Evolutionary conservation across 805 yeast genomes (phyloP), one percentile per base, ranked within the genome.

Genomic region (Candida oleophila): DNA sequence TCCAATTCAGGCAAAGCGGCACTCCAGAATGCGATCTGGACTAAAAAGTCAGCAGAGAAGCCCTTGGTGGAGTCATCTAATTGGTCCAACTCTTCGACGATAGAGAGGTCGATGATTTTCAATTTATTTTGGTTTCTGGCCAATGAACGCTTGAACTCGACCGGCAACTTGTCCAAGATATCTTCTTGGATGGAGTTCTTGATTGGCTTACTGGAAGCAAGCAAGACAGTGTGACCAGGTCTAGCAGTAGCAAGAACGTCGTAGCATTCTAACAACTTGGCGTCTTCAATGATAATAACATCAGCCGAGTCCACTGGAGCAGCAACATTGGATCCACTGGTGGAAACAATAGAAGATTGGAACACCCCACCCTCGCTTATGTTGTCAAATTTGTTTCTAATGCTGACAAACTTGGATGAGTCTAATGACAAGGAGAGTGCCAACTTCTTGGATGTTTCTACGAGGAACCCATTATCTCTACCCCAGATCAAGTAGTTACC

Each of bases 1-100:
- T 77, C 77, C 39, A 82, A 73, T 35, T 76, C 76, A 14, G 89
- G 87, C 51, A 76, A 80, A 5, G 87, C 79, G 38, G 77, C 70
- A 49, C 77, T 77, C 96, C 96, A 89, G 73, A 89, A 85, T 0
- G 84, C 88, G 37, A 85, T 80, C 68, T 90, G 96, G 47, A 81
- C 69, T 42, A 89, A 89, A 63, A 90, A 84, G 34, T 82, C 77
- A 28, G 75, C 74, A 3, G 94, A 81, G 61, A 90, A 83, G 22
- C 95, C 95, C 55, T 81, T 77, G 36, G 94, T 83, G 46, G 83
- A 82, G 43, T 65, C 69, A 43, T 63, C 65, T 34, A 62, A 52
- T 15, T 65, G 62, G 50, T 81, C 85, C 55, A 82, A 76, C 46
- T 81, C 88, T 37, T 85, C 88, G 49, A 86, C 69, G 18, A 79